A percentile compares a stretch with the other conserved stretches of the same genome.
Evolutionary conservation across 371 early-diverging fungal species (phyloP).

Genomic region (Lichtheimia ornata): DNA sequence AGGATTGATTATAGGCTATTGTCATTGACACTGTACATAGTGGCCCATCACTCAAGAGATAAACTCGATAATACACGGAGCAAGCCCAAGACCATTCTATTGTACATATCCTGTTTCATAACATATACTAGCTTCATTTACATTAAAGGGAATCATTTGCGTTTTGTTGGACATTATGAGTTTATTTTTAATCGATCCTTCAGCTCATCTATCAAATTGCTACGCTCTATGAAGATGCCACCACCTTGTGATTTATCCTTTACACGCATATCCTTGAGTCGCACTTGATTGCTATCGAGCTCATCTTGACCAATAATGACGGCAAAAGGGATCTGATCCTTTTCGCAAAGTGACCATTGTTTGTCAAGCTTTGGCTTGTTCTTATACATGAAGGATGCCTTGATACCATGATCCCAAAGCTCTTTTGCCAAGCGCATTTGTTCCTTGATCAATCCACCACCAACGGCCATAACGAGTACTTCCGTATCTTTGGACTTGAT

Average conservation of each 20-base stretch:
- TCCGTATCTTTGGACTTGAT: constrained; percentile 81
- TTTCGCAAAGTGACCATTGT: constrained; percentile 83
- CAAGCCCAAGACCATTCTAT: too few relatives aligned
- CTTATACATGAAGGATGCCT: constrained; percentile 82
- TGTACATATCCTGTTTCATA: too few relatives aligned
- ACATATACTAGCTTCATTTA: too few relatives aligned
- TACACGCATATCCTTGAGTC: constrained; percentile 84
- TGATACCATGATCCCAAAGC: constrained; percentile 90
- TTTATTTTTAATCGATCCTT: constrained; percentile 18
- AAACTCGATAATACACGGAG: too few relatives aligned
- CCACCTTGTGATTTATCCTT: constrained; percentile 60
- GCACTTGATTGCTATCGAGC: constrained; percentile 71
- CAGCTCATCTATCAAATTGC: constrained; percentile 68
- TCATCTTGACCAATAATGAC: constrained; percentile 90
- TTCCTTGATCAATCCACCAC: constrained; percentile 86
- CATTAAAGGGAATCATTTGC: too few relatives aligned
- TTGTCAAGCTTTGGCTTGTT: constrained; percentile 81
- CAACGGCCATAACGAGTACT: constrained; percentile 87
- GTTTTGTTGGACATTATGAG: too few relatives aligned
- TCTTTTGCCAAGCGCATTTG: constrained; percentile 85
- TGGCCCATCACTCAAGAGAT: too few relatives aligned
- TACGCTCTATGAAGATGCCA: constrained; percentile 55
- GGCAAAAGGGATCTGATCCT: constrained; percentile 84
- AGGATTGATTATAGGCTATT: too few relatives aligned
- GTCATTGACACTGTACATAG: too few relatives aligned